phyloP scores from a whole-genome alignment of 2,329 filamentous ascomycete species.

The Myriosclerotinia duriaeana region DNA sequence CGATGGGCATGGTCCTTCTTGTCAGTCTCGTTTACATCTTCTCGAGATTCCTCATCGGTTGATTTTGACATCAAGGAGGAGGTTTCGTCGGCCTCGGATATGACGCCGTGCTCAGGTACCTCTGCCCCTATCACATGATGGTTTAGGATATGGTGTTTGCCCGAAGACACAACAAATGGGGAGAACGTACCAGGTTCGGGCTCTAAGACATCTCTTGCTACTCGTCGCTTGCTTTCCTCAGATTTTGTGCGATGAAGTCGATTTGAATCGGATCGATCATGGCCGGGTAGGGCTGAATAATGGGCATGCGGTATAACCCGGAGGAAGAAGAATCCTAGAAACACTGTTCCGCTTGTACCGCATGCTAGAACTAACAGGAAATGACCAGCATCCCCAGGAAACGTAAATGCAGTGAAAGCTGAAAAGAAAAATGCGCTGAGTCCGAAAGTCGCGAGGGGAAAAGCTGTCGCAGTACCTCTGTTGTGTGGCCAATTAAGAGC shows the following conservation, averaged over 20 bases:
- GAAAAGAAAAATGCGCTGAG: constrained; percentile 97
- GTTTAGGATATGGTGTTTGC: constrained; percentile 38
- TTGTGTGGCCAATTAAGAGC: constrained; percentile 90
- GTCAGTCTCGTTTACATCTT: constrained; percentile 50
- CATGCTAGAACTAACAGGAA: constrained; percentile 78
- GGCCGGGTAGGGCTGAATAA: constrained; percentile 46
- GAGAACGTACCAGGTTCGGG: constrained; percentile 65
- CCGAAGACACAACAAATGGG: constrained; percentile 38
- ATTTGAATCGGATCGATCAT: constrained; percentile 41
- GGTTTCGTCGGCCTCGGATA: constrained; percentile 63
- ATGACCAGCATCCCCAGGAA: constrained; percentile 78
- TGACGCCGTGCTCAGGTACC: constrained; percentile 34
- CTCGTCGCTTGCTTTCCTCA: constrained; percentile 45
- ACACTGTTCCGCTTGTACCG: constrained; percentile 74
- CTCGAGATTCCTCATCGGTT: constrained; percentile 46
- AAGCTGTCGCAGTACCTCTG: constrained; percentile 89
- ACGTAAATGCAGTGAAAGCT: constrained; percentile 69
- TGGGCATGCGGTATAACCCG: constrained; percentile 63
- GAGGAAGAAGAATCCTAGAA: constrained; percentile 81
- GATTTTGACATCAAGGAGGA: constrained; percentile 73
- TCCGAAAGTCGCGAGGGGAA: constrained; percentile 89
- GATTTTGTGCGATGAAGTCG: constrained; percentile 49
- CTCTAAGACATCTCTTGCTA: constrained; percentile 43
- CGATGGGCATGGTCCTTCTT: constrained; percentile 72
- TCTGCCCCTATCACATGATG: constrained; percentile 37